Conservation (phyloP, 768 basidiomycete species). For the Rhizopogon vesiculosus region DNA sequence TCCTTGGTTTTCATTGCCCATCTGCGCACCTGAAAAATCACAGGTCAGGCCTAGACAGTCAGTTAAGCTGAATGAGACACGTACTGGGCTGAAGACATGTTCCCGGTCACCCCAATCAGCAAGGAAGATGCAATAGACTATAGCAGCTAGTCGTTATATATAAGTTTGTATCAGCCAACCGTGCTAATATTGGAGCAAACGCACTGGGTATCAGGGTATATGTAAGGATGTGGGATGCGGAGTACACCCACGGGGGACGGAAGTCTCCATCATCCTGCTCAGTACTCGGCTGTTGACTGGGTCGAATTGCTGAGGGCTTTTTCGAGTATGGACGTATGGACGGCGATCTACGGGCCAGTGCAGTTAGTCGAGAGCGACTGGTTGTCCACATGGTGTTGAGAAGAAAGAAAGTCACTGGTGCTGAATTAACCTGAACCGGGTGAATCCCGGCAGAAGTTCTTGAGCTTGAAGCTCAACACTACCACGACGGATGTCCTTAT, state of each 20-base stretch:
- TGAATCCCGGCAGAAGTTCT: too few relatives aligned
- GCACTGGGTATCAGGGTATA: constrained; percentile 55
- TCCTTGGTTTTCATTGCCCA: constrained; percentile 49
- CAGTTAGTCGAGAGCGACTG: not conserved
- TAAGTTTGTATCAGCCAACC: not conserved
- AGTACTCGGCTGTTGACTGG: not conserved
- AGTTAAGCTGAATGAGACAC: constrained; percentile 17
- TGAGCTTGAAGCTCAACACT: too few relatives aligned
- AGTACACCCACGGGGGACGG: constrained; percentile 60
- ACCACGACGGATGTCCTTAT: too few relatives aligned
- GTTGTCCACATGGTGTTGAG: not conserved
- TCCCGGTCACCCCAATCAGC: constrained; percentile 69
- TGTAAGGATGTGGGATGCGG: constrained; percentile 43
- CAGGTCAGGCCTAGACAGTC: not conserved
- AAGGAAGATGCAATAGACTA: constrained; percentile 54
- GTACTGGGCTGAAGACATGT: constrained; percentile 65
- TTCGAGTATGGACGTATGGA: not conserved
- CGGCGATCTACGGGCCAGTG: not conserved
- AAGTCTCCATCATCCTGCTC: constrained; percentile 35
- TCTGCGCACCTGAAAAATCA: constrained; percentile 42
- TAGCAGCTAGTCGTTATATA: constrained; percentile 34
- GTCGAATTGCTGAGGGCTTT: not conserved
- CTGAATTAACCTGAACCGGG: too few relatives aligned
- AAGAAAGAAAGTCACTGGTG: not conserved
- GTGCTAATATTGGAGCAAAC: constrained; percentile 7